phyloP scores from a whole-genome alignment of 2,329 filamentous ascomycete genomes.

The Saccharata proteae region DNA sequence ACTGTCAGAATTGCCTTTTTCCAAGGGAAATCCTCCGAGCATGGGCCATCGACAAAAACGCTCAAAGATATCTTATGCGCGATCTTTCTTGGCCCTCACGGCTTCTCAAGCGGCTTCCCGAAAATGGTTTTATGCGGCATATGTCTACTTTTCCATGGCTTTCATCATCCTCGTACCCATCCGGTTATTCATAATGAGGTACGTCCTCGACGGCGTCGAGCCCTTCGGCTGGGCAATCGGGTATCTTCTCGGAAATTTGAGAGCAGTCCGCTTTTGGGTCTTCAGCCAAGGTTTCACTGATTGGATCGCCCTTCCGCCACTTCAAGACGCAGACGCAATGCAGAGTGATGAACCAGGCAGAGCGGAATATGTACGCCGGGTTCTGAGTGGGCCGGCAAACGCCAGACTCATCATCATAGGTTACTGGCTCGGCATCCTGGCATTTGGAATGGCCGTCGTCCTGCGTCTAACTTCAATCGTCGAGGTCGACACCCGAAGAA shows the following conservation, averaged over 20 bases:
- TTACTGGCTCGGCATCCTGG: constrained; percentile 63
- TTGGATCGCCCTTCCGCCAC: constrained; percentile 63
- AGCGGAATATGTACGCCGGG: constrained; percentile 53
- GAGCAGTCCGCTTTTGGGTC: constrained; percentile 59
- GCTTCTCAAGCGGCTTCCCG: constrained; percentile 60
- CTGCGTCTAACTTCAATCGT: constrained; percentile 60
- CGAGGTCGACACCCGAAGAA: constrained; percentile 89
- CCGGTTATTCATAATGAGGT: constrained; percentile 52
- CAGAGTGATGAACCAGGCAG: constrained; percentile 11
- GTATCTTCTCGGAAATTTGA: constrained; percentile 74
- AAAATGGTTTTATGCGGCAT: constrained; percentile 75
- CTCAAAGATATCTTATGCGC: constrained; percentile 23
- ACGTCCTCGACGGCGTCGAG: constrained; percentile 60
- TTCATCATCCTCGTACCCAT: constrained; percentile 58
- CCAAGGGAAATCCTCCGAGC: no score
- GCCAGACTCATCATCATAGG: constrained; percentile 63
- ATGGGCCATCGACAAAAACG: no score
- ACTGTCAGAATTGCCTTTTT: no score
- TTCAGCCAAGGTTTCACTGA: constrained; percentile 54
- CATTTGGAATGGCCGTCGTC: constrained; percentile 60
- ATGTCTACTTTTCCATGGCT: constrained; percentile 59
- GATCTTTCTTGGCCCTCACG: constrained; percentile 70
- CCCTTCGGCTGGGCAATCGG: constrained; percentile 87
- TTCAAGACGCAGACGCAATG: constrained; percentile 14
- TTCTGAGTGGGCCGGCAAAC: constrained; percentile 60